A percentile compares a stretch with the other conserved stretches of the same genome.
Conservation (phyloP, 2,329 filamentous ascomycete species). For the Ophiocordyceps camponoti-saundersi region DNA sequence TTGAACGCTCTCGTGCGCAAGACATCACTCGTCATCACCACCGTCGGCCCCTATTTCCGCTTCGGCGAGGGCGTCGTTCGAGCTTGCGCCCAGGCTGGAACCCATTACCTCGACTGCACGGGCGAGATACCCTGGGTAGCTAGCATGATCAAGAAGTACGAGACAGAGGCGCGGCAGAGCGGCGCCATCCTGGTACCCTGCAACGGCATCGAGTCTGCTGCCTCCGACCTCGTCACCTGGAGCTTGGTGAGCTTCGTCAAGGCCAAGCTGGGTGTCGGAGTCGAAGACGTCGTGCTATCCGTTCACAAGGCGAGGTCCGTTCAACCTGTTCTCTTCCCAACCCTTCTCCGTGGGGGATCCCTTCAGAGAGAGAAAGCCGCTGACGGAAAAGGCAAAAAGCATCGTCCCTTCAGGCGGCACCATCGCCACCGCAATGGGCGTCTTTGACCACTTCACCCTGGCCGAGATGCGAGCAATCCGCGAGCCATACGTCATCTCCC, state of each 20-base stretch:
- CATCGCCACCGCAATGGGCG: constrained; percentile 45
- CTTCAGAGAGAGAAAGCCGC: not conserved
- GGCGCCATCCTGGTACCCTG: constrained; percentile 46
- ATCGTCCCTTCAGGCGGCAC: constrained; percentile 45
- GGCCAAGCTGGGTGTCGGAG: constrained; percentile 28
- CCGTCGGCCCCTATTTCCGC: constrained; percentile 39
- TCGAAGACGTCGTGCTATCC: constrained; percentile 35
- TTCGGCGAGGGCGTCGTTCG: constrained; percentile 43
- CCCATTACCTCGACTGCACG: constrained; percentile 47
- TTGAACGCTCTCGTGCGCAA: constrained; percentile 34
- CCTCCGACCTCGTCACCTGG: constrained; percentile 41
- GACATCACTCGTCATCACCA: constrained; percentile 36
- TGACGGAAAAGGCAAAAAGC: constrained; percentile 3
- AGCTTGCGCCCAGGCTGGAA: constrained; percentile 44
- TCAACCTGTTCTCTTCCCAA: not conserved
- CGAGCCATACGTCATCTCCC: constrained; percentile 39
- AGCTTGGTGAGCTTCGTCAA: constrained; percentile 32
- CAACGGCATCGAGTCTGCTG: constrained; percentile 43
- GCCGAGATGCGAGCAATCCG: constrained; percentile 27
- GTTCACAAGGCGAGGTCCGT: constrained; percentile 24
- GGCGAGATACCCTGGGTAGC: constrained; percentile 41
- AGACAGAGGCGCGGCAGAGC: constrained; percentile 29
- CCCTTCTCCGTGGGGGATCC: no score
- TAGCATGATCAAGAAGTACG: constrained; percentile 45
- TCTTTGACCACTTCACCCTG: constrained; percentile 35